Percentiles rank a stretch among this genome's conserved stretches.
phyloP scores from a whole-genome alignment of 495 filamentous ascomycete genomes.

The Hypoxylon intermedium region DNA sequence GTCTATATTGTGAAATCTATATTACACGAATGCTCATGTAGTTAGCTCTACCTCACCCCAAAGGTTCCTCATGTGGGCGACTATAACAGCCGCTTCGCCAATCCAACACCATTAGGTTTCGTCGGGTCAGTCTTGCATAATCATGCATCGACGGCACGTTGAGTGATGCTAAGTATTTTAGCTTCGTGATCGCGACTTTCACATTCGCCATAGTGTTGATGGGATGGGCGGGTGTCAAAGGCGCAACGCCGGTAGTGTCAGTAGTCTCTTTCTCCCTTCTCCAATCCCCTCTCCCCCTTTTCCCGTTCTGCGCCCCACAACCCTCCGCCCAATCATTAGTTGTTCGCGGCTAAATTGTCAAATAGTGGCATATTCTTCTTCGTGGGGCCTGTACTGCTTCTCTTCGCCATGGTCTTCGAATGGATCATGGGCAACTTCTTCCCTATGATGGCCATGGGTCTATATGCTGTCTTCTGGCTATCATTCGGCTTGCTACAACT shows the following conservation, averaged over 20 bases:
- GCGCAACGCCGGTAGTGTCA: constrained; percentile 58
- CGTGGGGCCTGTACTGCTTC: constrained; percentile 57
- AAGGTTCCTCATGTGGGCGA: constrained; percentile 58
- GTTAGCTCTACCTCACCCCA: constrained; percentile 60
- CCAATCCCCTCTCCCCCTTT: constrained; percentile 15
- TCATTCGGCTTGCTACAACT: constrained; percentile 62
- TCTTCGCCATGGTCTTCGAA: constrained; percentile 57
- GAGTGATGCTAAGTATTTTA: constrained; percentile 16
- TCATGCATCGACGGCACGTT: neutral
- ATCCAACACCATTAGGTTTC: constrained; percentile 61
- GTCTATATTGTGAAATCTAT: neutral
- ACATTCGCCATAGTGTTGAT: constrained; percentile 58
- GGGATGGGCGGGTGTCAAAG: constrained; percentile 61
- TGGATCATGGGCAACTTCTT: constrained; percentile 64
- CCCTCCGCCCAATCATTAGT: constrained; percentile 24
- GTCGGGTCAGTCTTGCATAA: constrained; percentile 47
- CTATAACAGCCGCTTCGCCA: constrained; percentile 59
- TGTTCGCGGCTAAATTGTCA: constrained; percentile 14
- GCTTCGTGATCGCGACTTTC: constrained; percentile 60
- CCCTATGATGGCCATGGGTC: constrained; percentile 63
- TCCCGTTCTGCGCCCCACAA: neutral
- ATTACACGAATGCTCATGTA: neutral
- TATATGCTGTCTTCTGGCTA: constrained; percentile 64
- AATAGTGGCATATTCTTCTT: constrained; percentile 63
- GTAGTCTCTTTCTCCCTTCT: constrained; percentile 10